Conservation (phyloP, 1,284 basidiomycete genomes). For the Sutorius eximius region DNA sequence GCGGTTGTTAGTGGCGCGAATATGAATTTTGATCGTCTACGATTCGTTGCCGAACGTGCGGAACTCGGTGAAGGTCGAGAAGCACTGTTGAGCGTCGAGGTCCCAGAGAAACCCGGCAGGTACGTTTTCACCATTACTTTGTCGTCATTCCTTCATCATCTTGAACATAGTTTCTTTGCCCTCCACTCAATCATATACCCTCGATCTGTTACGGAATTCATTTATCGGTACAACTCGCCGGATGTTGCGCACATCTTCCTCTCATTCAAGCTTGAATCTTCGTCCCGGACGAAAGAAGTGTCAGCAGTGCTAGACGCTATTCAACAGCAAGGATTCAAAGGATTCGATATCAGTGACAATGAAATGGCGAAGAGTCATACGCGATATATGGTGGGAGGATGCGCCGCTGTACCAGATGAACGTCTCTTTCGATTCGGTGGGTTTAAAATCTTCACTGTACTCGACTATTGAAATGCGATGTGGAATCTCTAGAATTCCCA, state of each 20-base stretch:
- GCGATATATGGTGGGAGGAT: slow-evolving; percentile 92
- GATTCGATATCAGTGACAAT: slow-evolving; percentile 89
- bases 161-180: slow-evolving; percentile 73
- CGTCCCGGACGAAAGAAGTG: slow-evolving; percentile 68
- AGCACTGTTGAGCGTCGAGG: slow-evolving; percentile 88
- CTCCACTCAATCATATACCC: slow-evolving; percentile 89
- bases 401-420: slow-evolving; percentile 77
- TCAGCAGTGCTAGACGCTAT: slow-evolving; percentile 63
- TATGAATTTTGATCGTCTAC: slow-evolving; percentile 96
- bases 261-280: slow-evolving; percentile 83
- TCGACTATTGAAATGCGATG: background rate
- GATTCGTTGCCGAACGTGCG: slow-evolving; percentile 97
- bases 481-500: slow-evolving; percentile 78
- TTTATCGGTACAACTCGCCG: slow-evolving; percentile 81
- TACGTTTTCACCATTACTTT: slow-evolving; percentile 34
- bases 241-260: slow-evolving; percentile 83
- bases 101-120: slow-evolving; percentile 92
- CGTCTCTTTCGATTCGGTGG: slow-evolving; percentile 91
- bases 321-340: slow-evolving; percentile 71
- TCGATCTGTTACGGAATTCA: slow-evolving; percentile 94
- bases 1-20: slow-evolving; percentile 95
- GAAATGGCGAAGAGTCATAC: slow-evolving; percentile 96
- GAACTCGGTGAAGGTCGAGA: slow-evolving; percentile 96
- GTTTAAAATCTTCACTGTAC: slow-evolving; percentile 28
- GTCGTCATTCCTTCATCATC: slow-evolving; percentile 6